Percentiles rank a stretch among this genome's conserved stretches.
phyloP scores from a whole-genome alignment of 768 basidiomycete genomes.

The Glaciozyma antarctica region DNA sequence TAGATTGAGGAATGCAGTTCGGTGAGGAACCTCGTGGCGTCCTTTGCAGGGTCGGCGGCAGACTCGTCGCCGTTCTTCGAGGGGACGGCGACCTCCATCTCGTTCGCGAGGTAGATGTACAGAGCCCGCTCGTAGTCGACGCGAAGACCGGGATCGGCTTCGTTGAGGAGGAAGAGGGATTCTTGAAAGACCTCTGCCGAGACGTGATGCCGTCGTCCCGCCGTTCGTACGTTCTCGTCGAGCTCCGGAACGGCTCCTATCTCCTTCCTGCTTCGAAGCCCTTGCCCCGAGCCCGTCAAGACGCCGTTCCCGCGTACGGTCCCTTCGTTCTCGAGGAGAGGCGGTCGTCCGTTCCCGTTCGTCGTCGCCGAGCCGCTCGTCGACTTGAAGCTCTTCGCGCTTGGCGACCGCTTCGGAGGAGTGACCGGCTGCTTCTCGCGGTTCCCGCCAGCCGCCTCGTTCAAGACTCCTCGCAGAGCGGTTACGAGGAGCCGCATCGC shows the following conservation, averaged over 20 bases:
- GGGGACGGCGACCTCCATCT: not conserved
- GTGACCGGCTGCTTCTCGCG: not conserved
- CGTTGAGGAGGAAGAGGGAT: slow-evolving; percentile 23
- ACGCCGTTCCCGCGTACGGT: slow-evolving; percentile 9
- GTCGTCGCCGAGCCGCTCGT: not conserved
- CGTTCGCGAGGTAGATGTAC: slow-evolving; percentile 5
- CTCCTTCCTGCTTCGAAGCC: slow-evolving; percentile 15
- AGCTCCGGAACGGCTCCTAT: not conserved
- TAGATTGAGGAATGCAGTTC: not conserved
- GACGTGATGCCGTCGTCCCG: slow-evolving; percentile 5
- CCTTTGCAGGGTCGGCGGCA: not conserved
- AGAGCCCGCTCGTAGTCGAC: slow-evolving; percentile 7
- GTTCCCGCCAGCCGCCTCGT: slow-evolving; percentile 7
- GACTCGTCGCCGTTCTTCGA: not conserved
- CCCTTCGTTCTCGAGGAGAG: not conserved
- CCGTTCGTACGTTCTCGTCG: not conserved
- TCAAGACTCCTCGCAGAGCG: slow-evolving; percentile 13
- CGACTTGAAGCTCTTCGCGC: not conserved
- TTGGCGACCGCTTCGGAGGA: not conserved
- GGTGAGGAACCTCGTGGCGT: slow-evolving; percentile 3
- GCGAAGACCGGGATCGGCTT: slow-evolving; percentile 7
- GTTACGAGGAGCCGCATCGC: slow-evolving; percentile 5
- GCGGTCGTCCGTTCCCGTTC: not conserved
- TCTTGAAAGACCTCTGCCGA: slow-evolving; percentile 10
- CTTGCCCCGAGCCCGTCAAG: not conserved